Evolutionary conservation across 2,329 filamentous ascomycete genomes (phyloP).

Genomic region (Scedosporium aurantiacum): DNA sequence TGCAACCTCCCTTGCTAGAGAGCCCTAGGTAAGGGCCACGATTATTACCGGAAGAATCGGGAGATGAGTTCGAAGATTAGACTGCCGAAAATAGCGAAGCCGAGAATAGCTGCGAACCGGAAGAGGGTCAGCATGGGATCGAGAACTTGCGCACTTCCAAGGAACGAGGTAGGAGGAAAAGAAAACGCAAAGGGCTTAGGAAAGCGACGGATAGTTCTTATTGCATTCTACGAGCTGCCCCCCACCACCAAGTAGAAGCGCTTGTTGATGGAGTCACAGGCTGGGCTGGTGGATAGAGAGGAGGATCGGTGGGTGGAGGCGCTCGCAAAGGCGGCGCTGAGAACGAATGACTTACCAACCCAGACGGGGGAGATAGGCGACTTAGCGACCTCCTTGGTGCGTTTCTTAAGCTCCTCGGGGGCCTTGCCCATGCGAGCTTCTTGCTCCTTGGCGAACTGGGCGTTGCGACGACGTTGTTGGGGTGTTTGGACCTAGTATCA

Average conservation of each 20-base stretch:
- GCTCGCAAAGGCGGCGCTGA: neutral
- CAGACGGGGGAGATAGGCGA: slow-evolving; percentile 54
- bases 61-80: slow-evolving; percentile 46
- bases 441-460: slow-evolving; percentile 64
- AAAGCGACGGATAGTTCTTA: neutral
- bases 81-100: slow-evolving; percentile 50
- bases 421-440: slow-evolving; percentile 66
- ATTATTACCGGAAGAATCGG: slow-evolving; percentile 33
- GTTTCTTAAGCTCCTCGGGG: slow-evolving; percentile 52
- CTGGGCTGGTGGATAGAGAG: neutral
- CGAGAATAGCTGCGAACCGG: slow-evolving; percentile 36
- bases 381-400: slow-evolving; percentile 42
- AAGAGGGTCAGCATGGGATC: neutral
- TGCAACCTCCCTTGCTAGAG: neutral
- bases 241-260: too few relatives aligned
- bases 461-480: slow-evolving; percentile 71
- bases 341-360: slow-evolving; percentile 39
- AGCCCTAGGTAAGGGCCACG: neutral
- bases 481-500: slow-evolving; percentile 50
- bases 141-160: neutral
- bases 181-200: too few relatives aligned
- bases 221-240: neutral
- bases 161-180: neutral
- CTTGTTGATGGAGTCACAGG: too few relatives aligned
- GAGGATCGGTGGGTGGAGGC: neutral